Conservation (phyloP, 2,329 filamentous ascomycete genomes). For the Sporothrix brunneoviolacea region DNA sequence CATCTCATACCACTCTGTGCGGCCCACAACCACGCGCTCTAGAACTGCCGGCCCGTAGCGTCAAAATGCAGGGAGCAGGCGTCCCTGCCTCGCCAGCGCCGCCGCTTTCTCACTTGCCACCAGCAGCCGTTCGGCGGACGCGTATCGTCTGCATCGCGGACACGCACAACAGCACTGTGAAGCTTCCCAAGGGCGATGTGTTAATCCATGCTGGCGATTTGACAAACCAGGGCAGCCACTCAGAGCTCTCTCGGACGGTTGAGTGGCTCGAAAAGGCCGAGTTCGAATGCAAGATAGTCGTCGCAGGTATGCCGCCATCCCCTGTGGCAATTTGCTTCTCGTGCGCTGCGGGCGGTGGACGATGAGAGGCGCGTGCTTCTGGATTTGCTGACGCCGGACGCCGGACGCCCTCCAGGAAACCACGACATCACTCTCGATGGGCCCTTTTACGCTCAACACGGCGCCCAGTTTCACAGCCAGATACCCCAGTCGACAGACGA, state of each 20-base stretch:
- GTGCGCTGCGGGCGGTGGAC: no score
- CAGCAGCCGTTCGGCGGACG: slow-evolving; percentile 36
- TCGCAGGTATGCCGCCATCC: slow-evolving; percentile 58
- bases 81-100: no score
- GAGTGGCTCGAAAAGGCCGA: slow-evolving; percentile 61
- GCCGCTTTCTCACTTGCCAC: no score
- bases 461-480: slow-evolving; percentile 50
- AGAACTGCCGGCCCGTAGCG: no score
- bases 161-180: slow-evolving; percentile 61
- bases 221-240: slow-evolving; percentile 62
- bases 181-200: slow-evolving; percentile 64
- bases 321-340: no score
- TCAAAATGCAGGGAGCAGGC: no score
- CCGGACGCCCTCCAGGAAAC: no score
- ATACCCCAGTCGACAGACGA: slow-evolving; percentile 43
- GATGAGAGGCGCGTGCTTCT: no score
- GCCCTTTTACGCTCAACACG: slow-evolving; percentile 51
- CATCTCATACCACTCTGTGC: no score
- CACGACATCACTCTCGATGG: slow-evolving; percentile 67
- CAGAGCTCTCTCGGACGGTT: slow-evolving; percentile 38
- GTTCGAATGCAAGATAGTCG: slow-evolving; percentile 64
- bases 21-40: no score
- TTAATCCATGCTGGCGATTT: slow-evolving; percentile 71
- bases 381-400: no score
- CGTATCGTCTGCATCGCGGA: slow-evolving; percentile 71